Evolutionary conservation across 257 asterid genomes (phyloP), one percentile per base, ranked within the genome.

Genomic region (Jaltomata sinuosa): DNA sequence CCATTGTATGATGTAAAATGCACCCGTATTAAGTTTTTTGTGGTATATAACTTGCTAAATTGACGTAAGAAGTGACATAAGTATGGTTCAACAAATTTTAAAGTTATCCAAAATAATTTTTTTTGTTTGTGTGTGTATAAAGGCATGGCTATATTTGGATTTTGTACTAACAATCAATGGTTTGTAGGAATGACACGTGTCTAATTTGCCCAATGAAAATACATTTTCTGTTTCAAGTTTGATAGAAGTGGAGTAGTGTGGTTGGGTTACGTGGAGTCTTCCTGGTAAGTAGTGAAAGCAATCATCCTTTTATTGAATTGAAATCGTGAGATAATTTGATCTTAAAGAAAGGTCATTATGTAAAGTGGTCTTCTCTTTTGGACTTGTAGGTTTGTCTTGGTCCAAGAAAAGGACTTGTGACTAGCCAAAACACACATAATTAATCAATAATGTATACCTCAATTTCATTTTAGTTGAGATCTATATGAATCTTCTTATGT

Each of bases 21-120:
- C n/a, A 61, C 16, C 25, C 4, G 22, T 6, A 22, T 25, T 47
- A 76, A 15, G 40, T 47, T 47, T 47, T 45, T 76, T 76, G 57
- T 45, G 61, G 25, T 15, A 47, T 47, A 45, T 47, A 15, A 71
- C 14, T 16, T 47, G 27, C 81, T 76, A 22, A 3, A 55, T 38
- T 81, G 84, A 81, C 84, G 84, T 81, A 25, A 42, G 78, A 61
- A 14, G 15, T 81, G 84, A 81, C 84, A 59, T n/a, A 81, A 81
- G 25, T 32, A 22, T 62, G 11, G 54, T 55, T 11, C 11, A 21
- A 80, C 1, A 34, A 34, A 19, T 10, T 22, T 49, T 81, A 81
- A 27, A 61, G 19, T 16, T 81, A 81, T 62, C 61, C 83, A 62
- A 25, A 85, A 71, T 34, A 31, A n/a, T 4, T 11, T 5, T 62